Evolutionary conservation across 208 protist genomes (phyloP).

Genomic region (Trypanosoma caninum): DNA sequence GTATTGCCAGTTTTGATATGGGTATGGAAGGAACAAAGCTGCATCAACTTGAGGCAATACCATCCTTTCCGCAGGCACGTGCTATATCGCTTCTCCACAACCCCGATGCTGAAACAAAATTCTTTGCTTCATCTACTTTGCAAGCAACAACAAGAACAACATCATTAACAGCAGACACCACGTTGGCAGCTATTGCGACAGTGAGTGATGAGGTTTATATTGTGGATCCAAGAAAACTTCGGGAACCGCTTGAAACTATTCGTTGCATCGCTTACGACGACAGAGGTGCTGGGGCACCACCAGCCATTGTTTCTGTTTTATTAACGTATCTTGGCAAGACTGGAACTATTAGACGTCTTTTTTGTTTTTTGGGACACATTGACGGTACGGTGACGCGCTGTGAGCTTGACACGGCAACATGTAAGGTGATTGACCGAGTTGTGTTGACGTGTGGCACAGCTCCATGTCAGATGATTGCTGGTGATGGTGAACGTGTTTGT

Average conservation of each 20-base stretch:
- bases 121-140: not conserved
- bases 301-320: slow-evolving; percentile 64
- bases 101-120: slow-evolving; percentile 23
- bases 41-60: slow-evolving; percentile 51
- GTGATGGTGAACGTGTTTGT: slow-evolving; percentile 66
- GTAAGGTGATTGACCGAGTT: slow-evolving; percentile 46
- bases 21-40: slow-evolving; percentile 51
- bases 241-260: slow-evolving; percentile 68
- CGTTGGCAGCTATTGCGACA: slow-evolving; percentile 72
- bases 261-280: slow-evolving; percentile 18
- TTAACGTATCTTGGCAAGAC: slow-evolving; percentile 59
- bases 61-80: slow-evolving; percentile 53
- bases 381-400: slow-evolving; percentile 67
- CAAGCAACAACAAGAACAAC: slow-evolving; percentile 8
- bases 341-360: slow-evolving; percentile 32
- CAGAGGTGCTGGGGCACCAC: not conserved
- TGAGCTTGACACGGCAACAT: slow-evolving; percentile 54
- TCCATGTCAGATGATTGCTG: slow-evolving; percentile 64
- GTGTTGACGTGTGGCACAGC: slow-evolving; percentile 49
- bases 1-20: slow-evolving; percentile 75
- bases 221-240: slow-evolving; percentile 50
- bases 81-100: slow-evolving; percentile 62
- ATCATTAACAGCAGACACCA: slow-evolving; percentile 42
- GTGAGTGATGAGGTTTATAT: slow-evolving; percentile 65
- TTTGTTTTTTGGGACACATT: slow-evolving; percentile 70